Evolutionary conservation across 1,139 yeast species (phyloP).

Genomic region (Arxiozyma slooffiae): DNA sequence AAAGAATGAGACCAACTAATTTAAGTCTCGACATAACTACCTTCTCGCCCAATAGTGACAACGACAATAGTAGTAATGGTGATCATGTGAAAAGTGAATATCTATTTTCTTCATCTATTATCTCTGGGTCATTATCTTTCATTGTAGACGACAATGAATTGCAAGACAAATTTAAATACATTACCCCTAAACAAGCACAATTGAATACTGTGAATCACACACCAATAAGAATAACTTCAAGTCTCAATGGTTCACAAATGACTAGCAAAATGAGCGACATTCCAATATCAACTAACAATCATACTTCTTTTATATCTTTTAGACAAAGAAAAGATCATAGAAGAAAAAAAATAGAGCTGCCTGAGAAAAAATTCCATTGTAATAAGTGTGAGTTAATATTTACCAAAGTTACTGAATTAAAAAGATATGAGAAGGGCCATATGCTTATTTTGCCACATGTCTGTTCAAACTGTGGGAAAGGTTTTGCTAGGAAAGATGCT

Average conservation of each 20-base stretch:
- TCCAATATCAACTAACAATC: neutral
- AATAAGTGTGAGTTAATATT: conserved; percentile 26
- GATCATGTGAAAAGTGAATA: neutral
- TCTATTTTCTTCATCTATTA: neutral
- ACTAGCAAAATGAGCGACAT: neutral
- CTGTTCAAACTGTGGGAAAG: conserved; percentile 68
- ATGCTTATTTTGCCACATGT: conserved; percentile 35
- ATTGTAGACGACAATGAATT: neutral
- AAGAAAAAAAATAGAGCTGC: neutral
- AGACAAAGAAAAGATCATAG: neutral
- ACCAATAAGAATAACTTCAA: neutral
- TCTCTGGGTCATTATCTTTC: neutral
- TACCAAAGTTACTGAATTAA: conserved; percentile 24
- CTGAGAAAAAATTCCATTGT: conserved; percentile 13
- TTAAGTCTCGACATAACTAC: neutral
- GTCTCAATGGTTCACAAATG: neutral
- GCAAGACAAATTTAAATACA: neutral
- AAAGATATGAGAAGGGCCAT: conserved; percentile 28
- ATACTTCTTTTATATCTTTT: no score
- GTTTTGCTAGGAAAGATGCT: conserved; percentile 77
- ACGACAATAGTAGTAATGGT: no score
- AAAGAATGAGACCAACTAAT: conserved; percentile 15
- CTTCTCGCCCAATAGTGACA: neutral
- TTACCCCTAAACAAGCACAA: conserved; percentile 3
- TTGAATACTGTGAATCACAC: neutral